phyloP scores from a whole-genome alignment of 495 filamentous ascomycete genomes.

The Penicillium psychrofluorescens region DNA sequence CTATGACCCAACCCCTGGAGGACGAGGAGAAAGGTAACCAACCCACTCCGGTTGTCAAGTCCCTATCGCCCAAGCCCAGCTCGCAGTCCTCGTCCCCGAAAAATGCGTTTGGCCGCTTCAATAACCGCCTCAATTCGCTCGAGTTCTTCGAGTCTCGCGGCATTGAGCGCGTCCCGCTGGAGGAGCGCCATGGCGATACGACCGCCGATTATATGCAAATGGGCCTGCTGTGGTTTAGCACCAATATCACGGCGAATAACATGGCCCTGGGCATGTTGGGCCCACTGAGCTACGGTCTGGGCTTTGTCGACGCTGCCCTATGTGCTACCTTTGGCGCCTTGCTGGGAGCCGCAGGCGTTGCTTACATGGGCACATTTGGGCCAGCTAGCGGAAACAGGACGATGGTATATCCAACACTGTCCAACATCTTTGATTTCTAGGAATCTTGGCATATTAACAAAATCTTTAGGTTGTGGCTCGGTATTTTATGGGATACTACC shows the following conservation, averaged over 20 bases:
- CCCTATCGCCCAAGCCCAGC: too few species aligned
- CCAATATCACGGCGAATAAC: conserved; percentile 59
- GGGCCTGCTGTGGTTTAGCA: conserved; percentile 52
- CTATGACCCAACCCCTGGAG: too few species aligned
- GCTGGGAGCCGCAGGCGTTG: conserved; percentile 47
- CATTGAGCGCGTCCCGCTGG: conserved; percentile 52
- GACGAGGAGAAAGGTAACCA: too few species aligned
- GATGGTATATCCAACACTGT: conserved; percentile 34
- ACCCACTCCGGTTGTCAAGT: too few species aligned
- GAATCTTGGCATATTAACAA: too few species aligned
- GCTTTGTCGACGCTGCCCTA: conserved; percentile 51
- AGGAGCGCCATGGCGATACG: conserved; percentile 29
- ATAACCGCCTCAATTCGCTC: conserved; percentile 26
- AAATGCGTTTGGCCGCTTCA: conserved; percentile 16
- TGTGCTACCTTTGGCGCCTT: conserved; percentile 50
- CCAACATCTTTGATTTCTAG: too few species aligned
- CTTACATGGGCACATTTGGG: conserved; percentile 59
- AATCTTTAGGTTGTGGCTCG: conserved; percentile 49
- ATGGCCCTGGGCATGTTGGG: conserved; percentile 56
- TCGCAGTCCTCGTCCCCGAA: not conserved
- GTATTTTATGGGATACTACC: conserved; percentile 77
- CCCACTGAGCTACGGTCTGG: conserved; percentile 49
- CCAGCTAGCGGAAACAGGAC: conserved; percentile 57
- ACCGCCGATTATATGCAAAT: conserved; percentile 43
- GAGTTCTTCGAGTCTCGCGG: conserved; percentile 56